Conservation (phyloP, 2,329 filamentous ascomycete species). For the Monosporascus ibericus region DNA sequence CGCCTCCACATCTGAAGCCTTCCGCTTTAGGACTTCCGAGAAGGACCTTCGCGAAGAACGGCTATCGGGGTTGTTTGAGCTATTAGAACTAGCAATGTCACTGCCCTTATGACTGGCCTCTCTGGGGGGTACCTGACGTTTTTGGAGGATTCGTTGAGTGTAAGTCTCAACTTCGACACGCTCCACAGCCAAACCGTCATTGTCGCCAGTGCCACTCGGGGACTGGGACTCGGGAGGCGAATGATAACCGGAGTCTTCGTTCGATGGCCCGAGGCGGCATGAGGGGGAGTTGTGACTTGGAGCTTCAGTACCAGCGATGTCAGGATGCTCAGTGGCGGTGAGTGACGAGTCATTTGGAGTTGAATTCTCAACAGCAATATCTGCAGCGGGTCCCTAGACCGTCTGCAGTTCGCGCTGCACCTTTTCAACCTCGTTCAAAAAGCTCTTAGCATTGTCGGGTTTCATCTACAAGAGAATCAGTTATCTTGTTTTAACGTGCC, state of each 20-base stretch:
- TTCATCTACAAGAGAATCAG: slow-evolving; percentile 39
- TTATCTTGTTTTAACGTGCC: neutral
- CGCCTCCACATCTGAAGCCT: slow-evolving; percentile 2
- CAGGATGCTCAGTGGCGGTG: neutral
- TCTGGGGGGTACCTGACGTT: neutral
- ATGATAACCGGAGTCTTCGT: neutral
- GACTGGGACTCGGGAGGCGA: neutral
- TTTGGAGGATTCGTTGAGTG: neutral
- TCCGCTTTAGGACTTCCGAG: slow-evolving; percentile 6
- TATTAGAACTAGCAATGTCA: neutral
- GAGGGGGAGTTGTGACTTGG: neutral
- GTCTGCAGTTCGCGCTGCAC: slow-evolving; percentile 45
- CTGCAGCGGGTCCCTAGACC: slow-evolving; percentile 19
- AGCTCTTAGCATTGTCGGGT: slow-evolving; percentile 45
- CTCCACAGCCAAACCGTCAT: neutral
- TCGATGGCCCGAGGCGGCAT: neutral
- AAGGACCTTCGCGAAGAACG: slow-evolving; percentile 1
- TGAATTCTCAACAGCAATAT: slow-evolving; percentile 1
- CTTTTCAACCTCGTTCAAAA: slow-evolving; percentile 42
- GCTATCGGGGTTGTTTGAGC: neutral
- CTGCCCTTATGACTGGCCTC: neutral
- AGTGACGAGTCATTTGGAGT: neutral
- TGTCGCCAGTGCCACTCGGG: neutral
- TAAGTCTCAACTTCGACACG: neutral
- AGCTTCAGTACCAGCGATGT: neutral